Evolutionary conservation across 2,329 filamentous ascomycete genomes (phyloP).

Genomic region (Diaporthe ampelina): DNA sequence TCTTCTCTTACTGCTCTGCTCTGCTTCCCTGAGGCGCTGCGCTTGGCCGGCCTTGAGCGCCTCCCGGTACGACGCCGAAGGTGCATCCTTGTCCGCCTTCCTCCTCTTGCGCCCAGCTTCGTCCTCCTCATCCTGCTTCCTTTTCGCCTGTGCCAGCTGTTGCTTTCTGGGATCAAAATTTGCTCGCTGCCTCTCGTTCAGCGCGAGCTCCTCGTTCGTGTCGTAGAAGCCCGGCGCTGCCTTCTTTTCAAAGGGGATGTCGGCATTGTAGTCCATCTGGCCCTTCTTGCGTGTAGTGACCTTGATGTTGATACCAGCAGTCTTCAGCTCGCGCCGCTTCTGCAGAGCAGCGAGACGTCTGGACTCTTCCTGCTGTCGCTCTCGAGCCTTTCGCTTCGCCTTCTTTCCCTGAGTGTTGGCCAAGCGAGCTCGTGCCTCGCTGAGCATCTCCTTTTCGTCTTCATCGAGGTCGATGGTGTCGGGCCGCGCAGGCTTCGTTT

Average conservation of each 20-base stretch:
- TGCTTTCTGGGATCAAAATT: slow-evolving; percentile 94
- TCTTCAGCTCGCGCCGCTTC: slow-evolving; percentile 96
- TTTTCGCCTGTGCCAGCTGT: slow-evolving; percentile 86
- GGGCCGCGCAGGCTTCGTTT: slow-evolving; percentile 93
- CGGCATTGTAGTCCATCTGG: slow-evolving; percentile 99
- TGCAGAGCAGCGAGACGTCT: slow-evolving; percentile 90
- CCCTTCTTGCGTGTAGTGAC: slow-evolving; percentile 91
- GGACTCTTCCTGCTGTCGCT: slow-evolving; percentile 95
- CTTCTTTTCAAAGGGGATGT: slow-evolving; percentile 97
- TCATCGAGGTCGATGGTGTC: slow-evolving; percentile 99
- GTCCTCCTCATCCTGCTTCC: slow-evolving; percentile 92
- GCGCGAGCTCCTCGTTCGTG: slow-evolving; percentile 83
- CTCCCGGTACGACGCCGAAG: slow-evolving; percentile 85
- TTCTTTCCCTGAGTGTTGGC: slow-evolving; percentile 99
- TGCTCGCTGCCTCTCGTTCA: slow-evolving; percentile 87
- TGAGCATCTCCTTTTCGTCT: slow-evolving; percentile 99
- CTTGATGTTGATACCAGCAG: slow-evolving; percentile 98
- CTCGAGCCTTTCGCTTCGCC: slow-evolving; percentile 96
- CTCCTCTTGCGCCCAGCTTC: slow-evolving; percentile 84
- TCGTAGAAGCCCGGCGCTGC: slow-evolving; percentile 93
- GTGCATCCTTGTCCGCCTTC: slow-evolving; percentile 87
- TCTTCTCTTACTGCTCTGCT: slow-evolving; percentile 94
- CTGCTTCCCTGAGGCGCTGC: slow-evolving; percentile 94
- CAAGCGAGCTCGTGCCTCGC: slow-evolving; percentile 93
- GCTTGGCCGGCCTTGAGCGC: slow-evolving; percentile 94